Evolutionary conservation across 2,329 filamentous ascomycete species (phyloP).

Genomic region (Alternaria consortialis): DNA sequence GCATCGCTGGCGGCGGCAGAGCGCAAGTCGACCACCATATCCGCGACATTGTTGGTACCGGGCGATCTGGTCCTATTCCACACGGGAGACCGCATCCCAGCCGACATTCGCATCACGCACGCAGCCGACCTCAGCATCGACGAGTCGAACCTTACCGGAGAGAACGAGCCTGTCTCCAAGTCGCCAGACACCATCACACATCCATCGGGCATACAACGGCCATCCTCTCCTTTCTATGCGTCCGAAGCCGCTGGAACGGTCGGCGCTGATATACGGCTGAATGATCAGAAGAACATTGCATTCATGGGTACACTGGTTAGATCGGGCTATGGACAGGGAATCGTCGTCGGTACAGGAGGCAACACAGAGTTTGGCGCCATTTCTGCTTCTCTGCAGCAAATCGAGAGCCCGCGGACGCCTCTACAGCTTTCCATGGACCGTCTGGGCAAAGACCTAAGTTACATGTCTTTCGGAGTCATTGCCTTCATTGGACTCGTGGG

Average conservation of each 20-base stretch:
- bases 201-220: slow-evolving; percentile 53
- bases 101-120: slow-evolving; percentile 92
- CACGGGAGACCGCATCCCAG: slow-evolving; percentile 94
- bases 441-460: slow-evolving; percentile 94
- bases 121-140: slow-evolving; percentile 92
- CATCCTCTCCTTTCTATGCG: slow-evolving; percentile 66
- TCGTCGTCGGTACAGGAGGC: slow-evolving; percentile 95
- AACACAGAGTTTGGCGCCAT: slow-evolving; percentile 97
- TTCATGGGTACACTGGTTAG: slow-evolving; percentile 98
- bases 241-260: slow-evolving; percentile 67
- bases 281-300: slow-evolving; percentile 87
- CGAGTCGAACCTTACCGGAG: slow-evolving; percentile 94
- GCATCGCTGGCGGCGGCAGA: slow-evolving; percentile 72
- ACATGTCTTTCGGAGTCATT: slow-evolving; percentile 95
- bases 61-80: slow-evolving; percentile 94
- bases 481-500: slow-evolving; percentile 91
- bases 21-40: slow-evolving; percentile 81
- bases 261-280: slow-evolving; percentile 72
- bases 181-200: slow-evolving; percentile 68
- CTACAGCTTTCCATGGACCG: slow-evolving; percentile 96
- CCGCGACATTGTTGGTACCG: slow-evolving; percentile 85
- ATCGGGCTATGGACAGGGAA: slow-evolving; percentile 92
- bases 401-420: slow-evolving; percentile 93
- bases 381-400: slow-evolving; percentile 90
- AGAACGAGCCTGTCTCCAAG: slow-evolving; percentile 91